phyloP scores from a whole-genome alignment of 768 basidiomycete species.

The Saitozyma sp. region DNA sequence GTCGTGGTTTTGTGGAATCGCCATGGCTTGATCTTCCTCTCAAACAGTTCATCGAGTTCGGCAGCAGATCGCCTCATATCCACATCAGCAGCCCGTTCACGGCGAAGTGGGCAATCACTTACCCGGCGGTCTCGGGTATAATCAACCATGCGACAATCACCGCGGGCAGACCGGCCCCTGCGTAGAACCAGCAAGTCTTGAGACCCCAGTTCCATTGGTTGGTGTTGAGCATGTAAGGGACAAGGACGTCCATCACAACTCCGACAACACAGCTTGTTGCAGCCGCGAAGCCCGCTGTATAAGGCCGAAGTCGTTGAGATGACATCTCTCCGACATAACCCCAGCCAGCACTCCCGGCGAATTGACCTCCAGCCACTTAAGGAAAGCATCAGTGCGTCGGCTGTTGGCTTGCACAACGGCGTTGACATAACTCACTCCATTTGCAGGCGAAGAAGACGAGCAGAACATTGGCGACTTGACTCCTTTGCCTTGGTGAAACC shows the following conservation, averaged over 20 bases:
- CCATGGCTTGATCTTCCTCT: constrained; percentile 20
- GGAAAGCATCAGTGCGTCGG: too few relatives aligned
- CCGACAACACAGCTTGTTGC: constrained; percentile 19
- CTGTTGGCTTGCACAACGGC: too few relatives aligned
- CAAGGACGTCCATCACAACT: too few relatives aligned
- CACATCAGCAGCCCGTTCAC: background rate
- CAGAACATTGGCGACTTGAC: constrained; percentile 11
- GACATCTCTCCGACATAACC: constrained; percentile 23
- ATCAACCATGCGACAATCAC: constrained; percentile 23
- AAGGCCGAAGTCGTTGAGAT: constrained; percentile 19
- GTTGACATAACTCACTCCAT: constrained; percentile 27
- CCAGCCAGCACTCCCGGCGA: too few relatives aligned
- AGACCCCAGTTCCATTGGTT: constrained; percentile 25
- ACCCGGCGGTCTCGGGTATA: constrained; percentile 25
- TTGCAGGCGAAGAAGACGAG: constrained; percentile 25
- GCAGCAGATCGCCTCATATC: constrained; percentile 14
- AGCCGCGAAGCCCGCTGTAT: constrained; percentile 27
- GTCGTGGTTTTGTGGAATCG: constrained; percentile 32
- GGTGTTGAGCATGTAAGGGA: constrained; percentile 31
- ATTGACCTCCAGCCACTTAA: too few relatives aligned
- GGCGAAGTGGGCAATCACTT: too few relatives aligned
- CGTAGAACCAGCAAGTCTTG: constrained; percentile 33
- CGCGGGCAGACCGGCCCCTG: constrained; percentile 10
- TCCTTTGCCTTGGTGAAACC: constrained; percentile 4
- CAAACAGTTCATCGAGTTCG: constrained; percentile 36